These are phyloP conservation scores for Thelonectria olida DNA, from an alignment of 2,329 filamentous ascomycete species.

Conservation along the genomic window DNA sequence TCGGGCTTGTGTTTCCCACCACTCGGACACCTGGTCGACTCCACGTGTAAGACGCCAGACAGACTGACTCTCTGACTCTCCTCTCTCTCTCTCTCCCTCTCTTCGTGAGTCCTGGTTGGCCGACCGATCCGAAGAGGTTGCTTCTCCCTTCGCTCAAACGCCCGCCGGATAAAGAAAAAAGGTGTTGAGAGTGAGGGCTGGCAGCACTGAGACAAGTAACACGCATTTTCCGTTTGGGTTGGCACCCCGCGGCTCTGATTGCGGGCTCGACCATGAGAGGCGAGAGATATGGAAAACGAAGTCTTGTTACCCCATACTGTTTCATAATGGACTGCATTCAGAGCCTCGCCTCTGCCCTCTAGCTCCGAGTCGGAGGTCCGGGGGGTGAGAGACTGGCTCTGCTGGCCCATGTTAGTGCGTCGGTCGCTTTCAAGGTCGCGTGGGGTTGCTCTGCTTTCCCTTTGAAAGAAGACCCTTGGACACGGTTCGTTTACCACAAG, in stretches of 20 bases:
- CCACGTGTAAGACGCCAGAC: slow-evolving; percentile 18
- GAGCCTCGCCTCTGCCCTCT: slow-evolving; percentile 2
- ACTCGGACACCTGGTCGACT: slow-evolving; percentile 6
- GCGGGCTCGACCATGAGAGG: slow-evolving; percentile 34
- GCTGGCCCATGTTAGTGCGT: too few relatives aligned
- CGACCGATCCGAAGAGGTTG: neutral
- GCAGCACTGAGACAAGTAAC: neutral
- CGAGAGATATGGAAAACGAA: slow-evolving; percentile 36
- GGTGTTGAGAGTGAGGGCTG: neutral
- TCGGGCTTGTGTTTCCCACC: slow-evolving; percentile 12
- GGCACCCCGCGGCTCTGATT: slow-evolving; percentile 2
- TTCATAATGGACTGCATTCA: slow-evolving; percentile 39
- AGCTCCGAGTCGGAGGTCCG: slow-evolving; percentile 18
- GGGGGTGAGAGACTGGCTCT: too few relatives aligned
- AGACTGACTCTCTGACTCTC: too few relatives aligned
- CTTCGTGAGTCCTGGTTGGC: neutral
- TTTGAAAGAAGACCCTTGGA: slow-evolving; percentile 9
- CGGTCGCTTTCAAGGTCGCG: neutral
- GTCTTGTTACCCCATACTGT: slow-evolving; percentile 42
- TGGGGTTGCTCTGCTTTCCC: neutral
- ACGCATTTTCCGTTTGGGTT: neutral
- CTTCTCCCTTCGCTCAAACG: too few relatives aligned
- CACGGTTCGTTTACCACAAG: slow-evolving; percentile 9
- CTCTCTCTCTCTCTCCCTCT: neutral
- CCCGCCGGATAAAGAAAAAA: neutral